Base-by-base conservation (phyloP, 768 basidiomycete species). In the Lentinula guzmanii region DNA sequence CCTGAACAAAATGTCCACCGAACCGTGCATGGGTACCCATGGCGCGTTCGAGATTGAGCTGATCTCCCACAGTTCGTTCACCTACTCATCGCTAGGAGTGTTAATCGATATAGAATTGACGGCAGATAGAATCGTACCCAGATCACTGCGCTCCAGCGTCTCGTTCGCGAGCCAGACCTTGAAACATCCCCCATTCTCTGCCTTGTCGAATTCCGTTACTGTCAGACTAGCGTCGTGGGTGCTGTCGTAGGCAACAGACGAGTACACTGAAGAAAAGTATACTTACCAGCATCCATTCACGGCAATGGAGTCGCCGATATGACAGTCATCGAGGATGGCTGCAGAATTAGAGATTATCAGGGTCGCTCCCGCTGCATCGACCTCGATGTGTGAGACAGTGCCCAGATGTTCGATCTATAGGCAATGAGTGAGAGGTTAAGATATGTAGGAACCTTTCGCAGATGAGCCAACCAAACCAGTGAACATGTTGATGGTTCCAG, bases 1-100 rank as follows among this genome's bases (percentile, higher is more conserved):
- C 95, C 85, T 98, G 96, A 21, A 99, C 97, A 70, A 95, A 95
- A 71, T 99, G 97, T 10, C 97, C 97, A 31, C 97, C 97, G 68
- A 98, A 97, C 60, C 96, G 80, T 16, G 84, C 86, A 75, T 95
- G 91, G 4, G 89, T 87, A 21, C 86, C 87, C 93, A 98, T 94
- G 2, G 97, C 97, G 54, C 97, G 84, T 77, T 99, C 97, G 42
- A 95, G 79, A 72, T 98, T 98, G 51, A 98, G 83, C 66, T 86
- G 81, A 65, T 93, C 87, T 18, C 91, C 93, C 16, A 86, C 84
- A 64, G 78, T 82, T 58, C 90, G 78, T 68, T 92, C 86, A 35
- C 95, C 94, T 96, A 65, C 0, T 18, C 31, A 31, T 5, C 18
- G 7, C n/a, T 41, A 51, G 31, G 13, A 55, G 24, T 39, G 43